A percentile compares a stretch with the other conserved stretches of the same genome.
phyloP scores from a whole-genome alignment of 2,329 filamentous ascomycete genomes.

The Cordyceps pruinosa region DNA sequence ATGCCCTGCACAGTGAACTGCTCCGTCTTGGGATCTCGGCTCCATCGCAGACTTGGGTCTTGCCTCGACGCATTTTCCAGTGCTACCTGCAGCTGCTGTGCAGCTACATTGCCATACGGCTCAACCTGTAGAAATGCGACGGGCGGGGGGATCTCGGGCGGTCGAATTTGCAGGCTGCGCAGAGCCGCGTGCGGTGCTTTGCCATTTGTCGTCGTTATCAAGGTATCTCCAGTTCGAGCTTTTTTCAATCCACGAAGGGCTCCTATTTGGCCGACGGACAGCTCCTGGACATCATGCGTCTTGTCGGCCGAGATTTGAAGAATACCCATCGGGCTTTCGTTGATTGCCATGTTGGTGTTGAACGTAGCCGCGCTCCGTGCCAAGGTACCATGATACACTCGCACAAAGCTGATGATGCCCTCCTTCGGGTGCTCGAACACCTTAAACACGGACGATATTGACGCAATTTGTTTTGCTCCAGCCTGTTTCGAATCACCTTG shows the following conservation, averaged over 20 bases:
- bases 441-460: slow-evolving; percentile 76
- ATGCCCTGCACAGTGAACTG: slow-evolving; percentile 92
- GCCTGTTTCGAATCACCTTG: slow-evolving; percentile 30
- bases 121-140: slow-evolving; percentile 97
- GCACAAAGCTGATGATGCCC: slow-evolving; percentile 83
- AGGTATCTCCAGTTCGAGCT: slow-evolving; percentile 87
- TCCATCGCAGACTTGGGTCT: slow-evolving; percentile 85
- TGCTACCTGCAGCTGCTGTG: slow-evolving; percentile 70
- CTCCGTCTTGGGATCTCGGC: slow-evolving; percentile 79
- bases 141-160: slow-evolving; percentile 83
- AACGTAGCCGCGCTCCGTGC: slow-evolving; percentile 68
- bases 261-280: slow-evolving; percentile 84
- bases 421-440: slow-evolving; percentile 82
- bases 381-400: slow-evolving; percentile 81
- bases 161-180: slow-evolving; percentile 71
- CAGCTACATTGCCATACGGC: slow-evolving; percentile 66
- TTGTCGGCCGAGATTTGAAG: slow-evolving; percentile 87
- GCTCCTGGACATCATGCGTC: slow-evolving; percentile 73
- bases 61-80: slow-evolving; percentile 76
- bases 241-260: slow-evolving; percentile 86
- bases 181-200: slow-evolving; percentile 61
- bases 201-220: slow-evolving; percentile 63
- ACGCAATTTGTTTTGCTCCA: slow-evolving; percentile 28
- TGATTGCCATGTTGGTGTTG: slow-evolving; percentile 78
- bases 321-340: slow-evolving; percentile 73